phyloP scores from a whole-genome alignment of 2,329 filamentous ascomycete genomes.

The Penicillium capsulatum region DNA sequence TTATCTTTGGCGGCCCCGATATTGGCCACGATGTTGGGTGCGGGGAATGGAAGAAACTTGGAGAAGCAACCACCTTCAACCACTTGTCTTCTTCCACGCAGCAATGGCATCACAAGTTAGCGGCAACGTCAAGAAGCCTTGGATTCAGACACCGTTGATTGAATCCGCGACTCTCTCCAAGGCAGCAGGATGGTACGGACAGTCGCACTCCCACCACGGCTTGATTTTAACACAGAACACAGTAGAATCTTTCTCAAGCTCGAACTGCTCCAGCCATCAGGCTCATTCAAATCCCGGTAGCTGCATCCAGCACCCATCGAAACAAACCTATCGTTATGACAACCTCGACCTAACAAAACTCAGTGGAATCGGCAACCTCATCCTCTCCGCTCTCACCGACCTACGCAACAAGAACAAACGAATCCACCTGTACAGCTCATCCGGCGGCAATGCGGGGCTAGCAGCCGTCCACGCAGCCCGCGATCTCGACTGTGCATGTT shows the following conservation, averaged over 20 bases:
- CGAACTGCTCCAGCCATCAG: constrained; percentile 73
- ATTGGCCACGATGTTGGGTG: no score
- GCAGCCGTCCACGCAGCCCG: constrained; percentile 69
- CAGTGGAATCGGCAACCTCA: constrained; percentile 38
- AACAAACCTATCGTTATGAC: not conserved
- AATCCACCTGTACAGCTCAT: constrained; percentile 70
- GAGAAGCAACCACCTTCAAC: no score
- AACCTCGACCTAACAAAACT: not conserved
- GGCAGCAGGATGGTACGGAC: constrained; percentile 36
- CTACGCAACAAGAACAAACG: constrained; percentile 29
- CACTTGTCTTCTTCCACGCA: no score
- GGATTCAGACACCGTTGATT: constrained; percentile 40
- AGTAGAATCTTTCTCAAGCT: constrained; percentile 77
- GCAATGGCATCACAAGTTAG: not conserved
- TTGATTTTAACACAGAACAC: not conserved
- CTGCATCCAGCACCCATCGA: not conserved
- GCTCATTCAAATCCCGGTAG: constrained; percentile 72
- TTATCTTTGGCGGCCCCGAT: no score
- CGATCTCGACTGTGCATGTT: constrained; percentile 59
- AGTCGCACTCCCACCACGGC: not conserved
- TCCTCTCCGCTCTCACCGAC: constrained; percentile 26
- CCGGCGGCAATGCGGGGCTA: constrained; percentile 76
- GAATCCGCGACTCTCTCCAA: constrained; percentile 37
- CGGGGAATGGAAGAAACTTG: no score
- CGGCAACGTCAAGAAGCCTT: constrained; percentile 24